phyloP scores from a whole-genome alignment of 139 green algal species.

The Ettlia oleoabundans region DNA sequence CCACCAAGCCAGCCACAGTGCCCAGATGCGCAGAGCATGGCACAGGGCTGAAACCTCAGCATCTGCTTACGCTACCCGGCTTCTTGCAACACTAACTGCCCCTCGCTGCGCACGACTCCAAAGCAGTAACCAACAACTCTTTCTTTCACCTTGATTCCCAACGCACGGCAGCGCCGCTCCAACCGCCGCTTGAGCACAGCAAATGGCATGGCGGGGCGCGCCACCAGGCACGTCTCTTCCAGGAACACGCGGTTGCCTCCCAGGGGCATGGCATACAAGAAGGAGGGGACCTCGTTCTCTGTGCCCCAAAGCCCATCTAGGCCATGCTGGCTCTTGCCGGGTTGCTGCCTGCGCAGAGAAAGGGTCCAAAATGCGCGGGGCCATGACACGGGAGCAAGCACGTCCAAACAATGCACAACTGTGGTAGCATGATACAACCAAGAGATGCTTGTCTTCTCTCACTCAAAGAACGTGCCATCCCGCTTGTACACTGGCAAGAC shows the following conservation, averaged over 20 bases:
- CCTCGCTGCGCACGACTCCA: too few relatives aligned
- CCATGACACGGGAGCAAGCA: too few relatives aligned
- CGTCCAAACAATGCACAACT: too few relatives aligned
- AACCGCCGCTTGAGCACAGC: slow-evolving; percentile 91
- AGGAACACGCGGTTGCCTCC: slow-evolving; percentile 80
- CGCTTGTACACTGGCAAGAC: too few relatives aligned
- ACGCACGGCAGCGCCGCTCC: slow-evolving; percentile 73
- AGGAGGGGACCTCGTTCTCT: slow-evolving; percentile 86
- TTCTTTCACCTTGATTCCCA: slow-evolving; percentile 44
- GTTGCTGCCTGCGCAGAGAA: slow-evolving; percentile 83
- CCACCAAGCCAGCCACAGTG: too few relatives aligned
- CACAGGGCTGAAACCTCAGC: too few relatives aligned
- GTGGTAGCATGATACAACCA: background rate
- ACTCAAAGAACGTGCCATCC: background rate
- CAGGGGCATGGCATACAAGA: slow-evolving; percentile 99
- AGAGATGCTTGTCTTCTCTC: background rate
- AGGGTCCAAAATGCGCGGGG: too few relatives aligned
- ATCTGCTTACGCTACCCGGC: too few relatives aligned
- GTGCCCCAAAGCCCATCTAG: slow-evolving; percentile 45
- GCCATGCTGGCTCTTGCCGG: slow-evolving; percentile 56
- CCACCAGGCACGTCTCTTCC: slow-evolving; percentile 97
- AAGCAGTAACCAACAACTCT: background rate
- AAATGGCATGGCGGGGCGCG: slow-evolving; percentile 87
- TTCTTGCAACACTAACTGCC: too few relatives aligned
- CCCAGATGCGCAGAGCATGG: too few relatives aligned